These are phyloP conservation scores for Tetracladium setigerum DNA, from an alignment of 495 filamentous ascomycete species.

Conservation along the genomic window DNA sequence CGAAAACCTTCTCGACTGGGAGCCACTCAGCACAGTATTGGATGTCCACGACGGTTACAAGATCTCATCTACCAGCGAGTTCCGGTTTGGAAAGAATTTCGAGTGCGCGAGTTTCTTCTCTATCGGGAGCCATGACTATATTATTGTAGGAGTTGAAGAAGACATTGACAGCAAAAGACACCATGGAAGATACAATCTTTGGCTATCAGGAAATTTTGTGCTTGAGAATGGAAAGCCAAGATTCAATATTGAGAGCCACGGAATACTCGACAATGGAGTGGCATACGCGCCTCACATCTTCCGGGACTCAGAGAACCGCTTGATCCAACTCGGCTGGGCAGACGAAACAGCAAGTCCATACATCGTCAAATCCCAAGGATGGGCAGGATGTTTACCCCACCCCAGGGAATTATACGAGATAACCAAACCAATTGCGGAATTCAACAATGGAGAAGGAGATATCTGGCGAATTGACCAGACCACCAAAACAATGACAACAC, in stretches of 20 bases:
- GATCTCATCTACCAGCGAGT: constrained; percentile 12
- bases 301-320: constrained; percentile 10
- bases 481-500: constrained; percentile 11
- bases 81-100: constrained; percentile 14
- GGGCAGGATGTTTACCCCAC: constrained; percentile 16
- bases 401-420: constrained; percentile 15
- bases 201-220: constrained; percentile 12
- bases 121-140: constrained; percentile 12
- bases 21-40: constrained; percentile 22
- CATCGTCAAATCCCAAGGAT: constrained; percentile 9
- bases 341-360: constrained; percentile 10
- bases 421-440: constrained; percentile 4
- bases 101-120: constrained; percentile 18
- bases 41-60: constrained; percentile 20
- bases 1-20: constrained; percentile 26
- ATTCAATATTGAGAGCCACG: constrained; percentile 14
- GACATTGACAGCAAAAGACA: constrained; percentile 5
- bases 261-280: constrained; percentile 12
- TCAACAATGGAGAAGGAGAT: not conserved
- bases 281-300: constrained; percentile 15
- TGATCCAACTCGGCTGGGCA: constrained; percentile 15
- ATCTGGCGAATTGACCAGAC: constrained; percentile 10
- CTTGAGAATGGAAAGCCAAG: constrained; percentile 13
- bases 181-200: constrained; percentile 6
- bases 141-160: constrained; percentile 16